These are phyloP conservation scores for Monilinia vaccinii-corymbosi DNA, from an alignment of 2,329 filamentous ascomycete genomes.

Conservation along the genomic window DNA sequence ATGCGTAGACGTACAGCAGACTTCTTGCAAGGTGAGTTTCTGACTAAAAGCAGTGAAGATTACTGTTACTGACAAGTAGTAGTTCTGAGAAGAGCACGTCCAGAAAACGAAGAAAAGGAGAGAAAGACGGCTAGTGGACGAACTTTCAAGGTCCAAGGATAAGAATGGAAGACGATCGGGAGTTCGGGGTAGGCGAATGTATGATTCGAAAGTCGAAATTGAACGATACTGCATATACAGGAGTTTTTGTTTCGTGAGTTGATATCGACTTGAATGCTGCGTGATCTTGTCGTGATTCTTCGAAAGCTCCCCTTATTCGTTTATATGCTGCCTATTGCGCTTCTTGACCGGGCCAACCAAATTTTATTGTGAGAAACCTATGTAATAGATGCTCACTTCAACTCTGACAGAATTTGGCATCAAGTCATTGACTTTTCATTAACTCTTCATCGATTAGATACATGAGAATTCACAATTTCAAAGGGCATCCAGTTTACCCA, in stretches of 20 bases:
- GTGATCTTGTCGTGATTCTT: neutral
- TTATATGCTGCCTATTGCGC: neutral
- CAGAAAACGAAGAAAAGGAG: constrained; percentile 94
- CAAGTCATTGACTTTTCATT: neutral
- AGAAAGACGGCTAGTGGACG: constrained; percentile 95
- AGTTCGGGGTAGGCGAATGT: constrained; percentile 1
- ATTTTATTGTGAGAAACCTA: neutral
- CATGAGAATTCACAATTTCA: neutral
- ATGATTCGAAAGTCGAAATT: constrained; percentile 8
- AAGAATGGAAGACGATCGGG: constrained; percentile 13
- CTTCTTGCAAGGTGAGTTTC: constrained; percentile 80
- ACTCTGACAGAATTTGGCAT: neutral
- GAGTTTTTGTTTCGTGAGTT: neutral
- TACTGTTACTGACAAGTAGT: constrained; percentile 30
- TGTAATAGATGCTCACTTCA: neutral
- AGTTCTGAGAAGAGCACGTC: constrained; percentile 94
- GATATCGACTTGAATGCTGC: neutral
- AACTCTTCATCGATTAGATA: neutral
- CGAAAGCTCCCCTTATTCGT: neutral
- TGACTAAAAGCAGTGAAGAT: neutral
- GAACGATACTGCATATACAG: neutral
- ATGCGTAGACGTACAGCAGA: constrained; percentile 97
- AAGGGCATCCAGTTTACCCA: neutral
- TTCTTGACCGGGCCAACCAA: neutral
- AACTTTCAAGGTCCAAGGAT: constrained; percentile 56